phyloP scores from a whole-genome alignment of 2,329 filamentous ascomycete species.

The Stenocarpella maydis region DNA sequence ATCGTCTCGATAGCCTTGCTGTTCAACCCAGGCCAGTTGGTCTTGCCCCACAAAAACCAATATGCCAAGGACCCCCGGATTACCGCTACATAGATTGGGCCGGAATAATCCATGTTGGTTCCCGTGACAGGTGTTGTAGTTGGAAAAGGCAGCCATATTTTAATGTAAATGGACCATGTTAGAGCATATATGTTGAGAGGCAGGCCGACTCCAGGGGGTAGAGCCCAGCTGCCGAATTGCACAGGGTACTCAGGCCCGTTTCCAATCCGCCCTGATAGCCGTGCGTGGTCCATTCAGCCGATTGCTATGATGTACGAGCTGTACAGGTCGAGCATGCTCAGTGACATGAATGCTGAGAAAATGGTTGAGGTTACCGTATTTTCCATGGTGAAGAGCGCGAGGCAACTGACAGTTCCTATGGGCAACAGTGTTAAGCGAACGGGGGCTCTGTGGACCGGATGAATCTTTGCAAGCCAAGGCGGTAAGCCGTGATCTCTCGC shows the following conservation, averaged over 20 bases:
- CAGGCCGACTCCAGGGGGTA: conserved; percentile 12
- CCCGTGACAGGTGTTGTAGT: conserved; percentile 35
- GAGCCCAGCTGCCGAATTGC: conserved; percentile 33
- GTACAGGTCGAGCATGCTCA: conserved; percentile 28
- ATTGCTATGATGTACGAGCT: conserved; percentile 36
- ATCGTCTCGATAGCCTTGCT: conserved; percentile 8
- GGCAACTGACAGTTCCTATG: conserved; percentile 41
- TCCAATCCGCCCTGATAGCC: conserved; percentile 3
- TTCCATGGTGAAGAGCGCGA: conserved; percentile 51
- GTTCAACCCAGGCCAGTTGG: not conserved
- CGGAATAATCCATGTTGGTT: conserved; percentile 37
- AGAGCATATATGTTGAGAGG: conserved; percentile 34
- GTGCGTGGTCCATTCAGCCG: conserved; percentile 35
- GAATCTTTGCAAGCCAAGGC: conserved; percentile 1
- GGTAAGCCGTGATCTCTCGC: conserved; percentile 52
- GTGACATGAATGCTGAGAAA: conserved; percentile 44
- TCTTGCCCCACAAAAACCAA: conserved; percentile 2
- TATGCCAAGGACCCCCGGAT: not conserved
- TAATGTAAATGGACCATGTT: conserved; percentile 33
- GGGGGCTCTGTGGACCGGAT: conserved; percentile 2
- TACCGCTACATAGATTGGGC: conserved; percentile 29
- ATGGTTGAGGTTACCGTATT: conserved; percentile 45
- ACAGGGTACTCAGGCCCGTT: not conserved
- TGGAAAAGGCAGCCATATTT: conserved; percentile 35
- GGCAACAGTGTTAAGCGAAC: conserved; percentile 1